Conservation (phyloP, 345 rosid species). For the Boechera divaricarpa region DNA sequence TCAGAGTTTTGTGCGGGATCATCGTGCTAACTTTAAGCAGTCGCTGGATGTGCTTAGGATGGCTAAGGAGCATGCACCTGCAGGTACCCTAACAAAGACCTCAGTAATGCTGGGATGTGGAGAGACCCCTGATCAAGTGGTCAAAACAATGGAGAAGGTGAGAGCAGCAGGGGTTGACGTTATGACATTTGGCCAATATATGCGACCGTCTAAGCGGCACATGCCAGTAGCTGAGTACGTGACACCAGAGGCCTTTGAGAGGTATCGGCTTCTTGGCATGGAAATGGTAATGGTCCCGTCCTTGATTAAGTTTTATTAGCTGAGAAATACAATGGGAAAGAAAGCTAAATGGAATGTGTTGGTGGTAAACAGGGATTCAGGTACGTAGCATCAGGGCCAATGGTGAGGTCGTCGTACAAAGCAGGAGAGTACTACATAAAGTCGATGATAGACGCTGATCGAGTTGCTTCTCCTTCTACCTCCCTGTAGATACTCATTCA, state of each 20-base stretch:
- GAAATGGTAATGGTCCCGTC: slow-evolving; percentile 75
- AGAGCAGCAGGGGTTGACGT: slow-evolving; percentile 97
- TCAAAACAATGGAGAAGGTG: slow-evolving; percentile 92
- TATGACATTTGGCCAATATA: slow-evolving; percentile 98
- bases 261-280: slow-evolving; percentile 80
- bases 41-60: slow-evolving; percentile 85
- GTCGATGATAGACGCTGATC: slow-evolving; percentile 94
- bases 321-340: neutral
- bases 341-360: neutral
- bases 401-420: slow-evolving; percentile 99
- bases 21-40: slow-evolving; percentile 95
- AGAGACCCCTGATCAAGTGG: slow-evolving; percentile 95
- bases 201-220: slow-evolving; percentile 98
- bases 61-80: slow-evolving; percentile 80
- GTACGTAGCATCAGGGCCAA: slow-evolving; percentile 97
- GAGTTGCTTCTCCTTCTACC: slow-evolving; percentile 59
- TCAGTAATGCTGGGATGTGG: slow-evolving; percentile 98
- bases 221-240: slow-evolving; percentile 97
- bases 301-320: neutral
- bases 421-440: slow-evolving; percentile 98
- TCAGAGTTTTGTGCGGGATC: slow-evolving; percentile 85
- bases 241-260: slow-evolving; percentile 93
- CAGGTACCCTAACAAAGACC: slow-evolving; percentile 90
- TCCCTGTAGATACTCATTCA: slow-evolving; percentile 40
- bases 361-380: slow-evolving; percentile 80